Base-by-base conservation (phyloP, 1,284 basidiomycete species). In the Pseudozyma hubeiensis region DNA sequence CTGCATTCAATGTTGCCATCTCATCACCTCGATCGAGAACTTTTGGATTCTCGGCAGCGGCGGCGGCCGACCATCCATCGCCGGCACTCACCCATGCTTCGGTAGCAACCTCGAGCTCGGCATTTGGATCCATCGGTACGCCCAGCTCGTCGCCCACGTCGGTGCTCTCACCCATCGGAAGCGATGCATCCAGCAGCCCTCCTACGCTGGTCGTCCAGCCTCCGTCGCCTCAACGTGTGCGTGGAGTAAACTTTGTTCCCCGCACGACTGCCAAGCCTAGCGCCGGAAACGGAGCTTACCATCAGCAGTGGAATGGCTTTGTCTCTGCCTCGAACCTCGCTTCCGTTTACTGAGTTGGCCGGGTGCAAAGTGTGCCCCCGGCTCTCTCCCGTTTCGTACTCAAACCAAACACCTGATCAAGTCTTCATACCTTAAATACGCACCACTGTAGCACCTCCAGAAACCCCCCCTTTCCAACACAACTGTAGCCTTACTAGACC, bases 161-260 rank as follows among this genome's bases (percentile, higher is more conserved):
- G 7, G n/a, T 37, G 24, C 24, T 24, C 3, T 50, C 50, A 30
- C 9, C 29, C 7, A 29, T 17, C 7, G 46, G 43, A 5, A 46
- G 4, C 5, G 37, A 37, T 9, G 6, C 24, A 19, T 40, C 45
- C 16, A 58, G 48, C 44, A 53, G 48, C 35, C 64, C 65, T 7
- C 70, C 70, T 0, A 65, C 58, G 7, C 52, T 74, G 5, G 65
- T 74, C n/a, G 45, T 74, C 0, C 65, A 74, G 33, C 70, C 70
- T 5, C 70, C 70, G 7, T 62, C 58, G 0, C 70, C 70, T 3
- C 70, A 68, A 44, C 49, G 70, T 0, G 7, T 63, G 13, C 53
- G 59, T 14, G n/a, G 17, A 7, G 29, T 13, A 4, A 40, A n/a
- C 19, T 34, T 24, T 7, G 30, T 16, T 5, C 29, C 50, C 24